Conservation (phyloP, 108 stramenopile species). For the Cyclotella atomus region DNA sequence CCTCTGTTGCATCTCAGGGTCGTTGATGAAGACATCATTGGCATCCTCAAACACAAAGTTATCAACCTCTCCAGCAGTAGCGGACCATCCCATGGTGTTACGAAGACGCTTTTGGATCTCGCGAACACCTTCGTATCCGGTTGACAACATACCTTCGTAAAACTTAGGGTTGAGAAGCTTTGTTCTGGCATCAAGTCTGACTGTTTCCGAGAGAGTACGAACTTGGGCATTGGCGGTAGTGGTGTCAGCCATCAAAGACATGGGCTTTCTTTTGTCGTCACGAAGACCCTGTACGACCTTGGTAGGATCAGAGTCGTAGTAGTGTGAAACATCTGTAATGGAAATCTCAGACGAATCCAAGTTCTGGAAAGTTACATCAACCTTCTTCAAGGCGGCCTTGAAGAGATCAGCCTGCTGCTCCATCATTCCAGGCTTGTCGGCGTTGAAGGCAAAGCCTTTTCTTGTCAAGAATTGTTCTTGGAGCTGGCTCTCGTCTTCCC, state of each 20-base stretch:
- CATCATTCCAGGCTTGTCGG: conserved; percentile 98
- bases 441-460: conserved; percentile 97
- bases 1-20: conserved; percentile 94
- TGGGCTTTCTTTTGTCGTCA: conserved; percentile 96
- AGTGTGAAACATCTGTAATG: conserved; percentile 96
- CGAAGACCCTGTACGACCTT: conserved; percentile 96
- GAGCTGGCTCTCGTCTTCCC: conserved; percentile 93
- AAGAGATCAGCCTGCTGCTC: conserved; percentile 94
- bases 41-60: conserved; percentile 99
- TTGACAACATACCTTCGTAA: conserved; percentile 97
- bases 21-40: conserved; percentile 94
- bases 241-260: conserved; percentile 96
- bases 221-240: conserved; percentile 98
- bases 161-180: conserved; percentile 98
- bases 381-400: conserved; percentile 92
- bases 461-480: conserved; percentile 95
- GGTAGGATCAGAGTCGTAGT: conserved; percentile 97
- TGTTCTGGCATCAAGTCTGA: conserved; percentile 96
- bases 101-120: conserved; percentile 98
- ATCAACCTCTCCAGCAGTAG: conserved; percentile 97
- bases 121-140: conserved; percentile 96
- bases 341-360: conserved; percentile 96
- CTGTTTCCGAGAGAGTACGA: conserved; percentile 92
- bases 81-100: conserved; percentile 98
- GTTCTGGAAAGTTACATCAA: conserved; percentile 98